Conservation (phyloP, 2,329 filamentous ascomycete species). For the Celoporthe dispersa region DNA sequence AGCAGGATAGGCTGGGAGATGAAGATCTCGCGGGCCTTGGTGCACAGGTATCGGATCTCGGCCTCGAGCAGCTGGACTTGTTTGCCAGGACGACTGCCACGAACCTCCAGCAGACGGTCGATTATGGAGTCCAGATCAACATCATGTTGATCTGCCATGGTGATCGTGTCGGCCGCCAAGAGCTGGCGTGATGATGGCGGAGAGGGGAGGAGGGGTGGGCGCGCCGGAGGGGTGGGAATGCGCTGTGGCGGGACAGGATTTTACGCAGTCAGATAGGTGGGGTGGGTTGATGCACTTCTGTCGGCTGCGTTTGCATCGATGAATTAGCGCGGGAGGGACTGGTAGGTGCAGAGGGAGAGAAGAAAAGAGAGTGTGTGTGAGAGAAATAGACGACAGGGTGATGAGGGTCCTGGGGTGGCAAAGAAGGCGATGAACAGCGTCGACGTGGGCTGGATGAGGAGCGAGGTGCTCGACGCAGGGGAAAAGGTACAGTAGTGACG, state of each 20-base stretch:
- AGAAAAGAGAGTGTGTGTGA: background rate
- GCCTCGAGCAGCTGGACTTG: constrained; percentile 96
- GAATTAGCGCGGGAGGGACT: constrained; percentile 1
- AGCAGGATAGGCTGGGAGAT: constrained; percentile 98
- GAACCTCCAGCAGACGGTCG: constrained; percentile 94
- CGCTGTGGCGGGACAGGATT: constrained; percentile 29
- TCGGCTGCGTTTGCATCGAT: constrained; percentile 10
- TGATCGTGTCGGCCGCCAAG: constrained; percentile 45
- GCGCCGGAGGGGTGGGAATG: constrained; percentile 31
- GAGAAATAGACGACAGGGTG: background rate
- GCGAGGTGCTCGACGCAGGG: constrained; percentile 10
- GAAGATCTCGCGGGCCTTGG: constrained; percentile 98
- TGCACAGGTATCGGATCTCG: constrained; percentile 96
- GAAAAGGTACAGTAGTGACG: background rate
- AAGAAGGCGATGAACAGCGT: constrained; percentile 10
- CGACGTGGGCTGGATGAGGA: background rate
- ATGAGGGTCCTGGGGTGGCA: constrained; percentile 10
- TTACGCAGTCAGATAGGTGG: constrained; percentile 32
- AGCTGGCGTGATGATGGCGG: constrained; percentile 29
- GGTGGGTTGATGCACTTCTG: constrained; percentile 31
- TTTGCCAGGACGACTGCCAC: constrained; percentile 96
- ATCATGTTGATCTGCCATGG: constrained; percentile 74
- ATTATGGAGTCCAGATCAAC: constrained; percentile 99
- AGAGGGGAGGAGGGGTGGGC: constrained; percentile 30
- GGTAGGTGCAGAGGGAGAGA: background rate